Base-by-base conservation (phyloP, 1,284 basidiomycete species). In the Fomitiporia mediterranea region DNA sequence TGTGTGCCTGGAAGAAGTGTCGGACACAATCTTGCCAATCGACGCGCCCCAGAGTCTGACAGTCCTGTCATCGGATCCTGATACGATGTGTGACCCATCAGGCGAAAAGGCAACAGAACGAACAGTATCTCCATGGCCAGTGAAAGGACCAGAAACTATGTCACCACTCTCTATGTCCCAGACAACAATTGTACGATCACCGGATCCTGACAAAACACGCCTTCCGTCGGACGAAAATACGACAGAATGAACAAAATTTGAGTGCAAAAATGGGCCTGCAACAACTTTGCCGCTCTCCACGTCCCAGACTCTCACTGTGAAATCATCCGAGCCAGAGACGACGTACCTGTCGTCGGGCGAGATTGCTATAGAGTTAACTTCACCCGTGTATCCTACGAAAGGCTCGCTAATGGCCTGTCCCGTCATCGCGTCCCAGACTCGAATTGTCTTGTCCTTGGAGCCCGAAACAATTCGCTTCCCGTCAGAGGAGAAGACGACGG, bases 141-240 rank as follows among this genome's bases (percentile, higher is more conserved):
- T 19, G 37, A 39, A 13, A 13, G 37, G 37, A 39, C 37, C 37
- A 3, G 37, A 17, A 2, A 23, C 8, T 27, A 13, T 17, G n/a
- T 27, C 25, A 19, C 46, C 27, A 11, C 11, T 23, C 11, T 27
- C 17, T 11, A 17, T 30, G 28, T 53, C 39, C 52, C 52, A 53
- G 17, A 53, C n/a, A 19, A 8, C 3, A 21, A 53, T 27, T 8
- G 52, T 44, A 3, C 48, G 15, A 48, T 61, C 46, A 21, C 8
- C 5, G 13, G 65, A 65, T 23, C 58, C 63, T 15, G 65, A 65
- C 27, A 59, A 53, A 40, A 67, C 34, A 7, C 47, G 51, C n/a
- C n/a, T n/a, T n/a, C n/a, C n/a, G n/a, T n/a, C n/a, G n/a, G n/a
- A n/a, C n/a, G n/a, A n/a, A n/a, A n/a, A n/a, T n/a, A n/a, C n/a